Base-by-base conservation (phyloP, 1,284 basidiomycete species). In the Trichosporon faecale region DNA sequence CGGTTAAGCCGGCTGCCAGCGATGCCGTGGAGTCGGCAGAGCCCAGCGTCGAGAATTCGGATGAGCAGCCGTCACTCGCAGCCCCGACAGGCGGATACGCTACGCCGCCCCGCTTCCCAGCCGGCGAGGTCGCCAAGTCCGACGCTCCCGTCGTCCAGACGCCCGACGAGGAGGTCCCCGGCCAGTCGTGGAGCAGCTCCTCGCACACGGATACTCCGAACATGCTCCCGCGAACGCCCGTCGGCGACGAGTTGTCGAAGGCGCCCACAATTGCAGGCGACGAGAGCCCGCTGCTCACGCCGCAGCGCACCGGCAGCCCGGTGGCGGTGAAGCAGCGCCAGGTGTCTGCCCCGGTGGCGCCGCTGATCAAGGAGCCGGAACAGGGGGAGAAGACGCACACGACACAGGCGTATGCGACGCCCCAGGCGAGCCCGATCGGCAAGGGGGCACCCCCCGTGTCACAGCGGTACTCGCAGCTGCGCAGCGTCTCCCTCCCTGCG, bases 311-410 rank as follows among this genome's bases (percentile, higher is more conserved):
- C 29, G 57, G 57, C 57, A 31, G 27, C 16, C 57, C 57, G 5
- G 29, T 61, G 18, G 55, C 55, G 5, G 29, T 33, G 57, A 61
- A 61, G 57, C 57, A 61, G 57, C 57, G 57, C 27, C 27, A 61
- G 3, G 57, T 33, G 3, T 61, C 57, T 5, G 52, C 52, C 14
- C 52, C 52, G 14, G 11, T 57, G 11, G 31, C 57, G 18, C 57
- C 57, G 18, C 27, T 61, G 57, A 61, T 61, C 57, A 61, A 31
- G 57, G 57, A 61, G 14, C 29, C 57, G 27, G 12, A 60, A 2
- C 29, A 18, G 16, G 12, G 8, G 27, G 57, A 61, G 27, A 31
- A 31, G 16, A 33, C 11, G 18, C 14, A 33, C 16, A 33, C 35
- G 11, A 37, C 35, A 3, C 35, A 33, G 29, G 57, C 29, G 57